Evolutionary conservation across 306 rosid genomes (phyloP).

Genomic region (Rubus idaeus): DNA sequence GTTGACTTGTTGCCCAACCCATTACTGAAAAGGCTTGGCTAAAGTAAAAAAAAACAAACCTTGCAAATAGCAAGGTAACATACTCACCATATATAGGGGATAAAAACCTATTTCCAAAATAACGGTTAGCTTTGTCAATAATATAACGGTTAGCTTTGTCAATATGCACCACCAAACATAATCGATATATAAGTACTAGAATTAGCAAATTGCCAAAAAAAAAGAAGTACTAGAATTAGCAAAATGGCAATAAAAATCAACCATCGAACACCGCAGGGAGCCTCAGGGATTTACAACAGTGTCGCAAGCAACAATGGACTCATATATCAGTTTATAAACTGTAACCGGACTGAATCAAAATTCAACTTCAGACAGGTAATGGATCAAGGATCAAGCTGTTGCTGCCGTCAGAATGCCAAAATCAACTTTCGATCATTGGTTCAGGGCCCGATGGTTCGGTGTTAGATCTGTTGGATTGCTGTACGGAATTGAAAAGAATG

Average conservation of each 20-base stretch:
- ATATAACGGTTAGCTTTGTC: background rate
- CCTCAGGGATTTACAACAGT: constrained; percentile 24
- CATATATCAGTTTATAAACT: constrained; percentile 11
- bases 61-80: background rate
- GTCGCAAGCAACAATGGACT: constrained; percentile 21
- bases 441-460: constrained; percentile 76
- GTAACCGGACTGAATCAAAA: constrained; percentile 11
- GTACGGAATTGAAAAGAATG: constrained; percentile 78
- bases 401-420: constrained; percentile 18
- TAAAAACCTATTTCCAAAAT: background rate
- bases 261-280: constrained; percentile 1
- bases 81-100: background rate
- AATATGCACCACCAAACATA: constrained; percentile 10
- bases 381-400: constrained; percentile 11
- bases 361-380: constrained; percentile 9
- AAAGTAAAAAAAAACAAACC: background rate
- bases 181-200: background rate
- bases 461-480: constrained; percentile 55
- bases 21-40: background rate
- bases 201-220: constrained; percentile 9
- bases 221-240: background rate
- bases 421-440: constrained; percentile 90
- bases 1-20: background rate
- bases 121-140: too few relatives aligned
- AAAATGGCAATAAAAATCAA: constrained; percentile 1